Evolutionary conservation across 2,329 filamentous ascomycete genomes (phyloP).

Genomic region (Verticillium nubilum): DNA sequence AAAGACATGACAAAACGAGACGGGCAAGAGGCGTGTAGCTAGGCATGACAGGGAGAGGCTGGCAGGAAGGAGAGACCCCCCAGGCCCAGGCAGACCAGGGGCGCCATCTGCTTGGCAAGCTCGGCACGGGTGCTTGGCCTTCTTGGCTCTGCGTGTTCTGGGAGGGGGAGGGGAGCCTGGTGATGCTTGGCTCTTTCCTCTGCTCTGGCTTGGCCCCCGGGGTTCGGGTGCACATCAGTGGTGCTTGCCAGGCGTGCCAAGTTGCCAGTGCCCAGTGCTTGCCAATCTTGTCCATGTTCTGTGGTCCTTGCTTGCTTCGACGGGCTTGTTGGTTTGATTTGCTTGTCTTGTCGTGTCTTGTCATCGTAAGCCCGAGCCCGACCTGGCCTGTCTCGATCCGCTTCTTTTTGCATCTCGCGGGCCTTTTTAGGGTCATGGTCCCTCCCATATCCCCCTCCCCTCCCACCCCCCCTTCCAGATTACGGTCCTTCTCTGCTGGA

Average conservation of each 20-base stretch:
- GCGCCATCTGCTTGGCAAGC: not conserved
- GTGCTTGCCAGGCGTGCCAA: not conserved
- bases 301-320: not conserved
- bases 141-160: not conserved
- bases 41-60: not conserved
- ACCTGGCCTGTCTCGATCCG: not conserved
- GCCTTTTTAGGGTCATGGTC: not conserved
- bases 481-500: not conserved
- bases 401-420: not conserved
- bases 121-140: constrained; percentile 3
- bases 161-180: not conserved
- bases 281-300: not conserved
- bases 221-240: not conserved
- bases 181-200: constrained; percentile 2
- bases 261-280: not conserved
- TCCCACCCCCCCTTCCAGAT: not conserved
- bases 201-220: not conserved
- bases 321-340: not conserved
- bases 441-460: not conserved
- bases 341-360: not conserved
- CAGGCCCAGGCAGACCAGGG: not conserved
- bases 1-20: not conserved
- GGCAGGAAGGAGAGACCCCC: not conserved
- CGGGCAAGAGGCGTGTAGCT: not conserved
- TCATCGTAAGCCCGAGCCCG: not conserved